Evolutionary conservation across 208 protist species (phyloP).

Genomic region (Trypanosoma vivax): DNA sequence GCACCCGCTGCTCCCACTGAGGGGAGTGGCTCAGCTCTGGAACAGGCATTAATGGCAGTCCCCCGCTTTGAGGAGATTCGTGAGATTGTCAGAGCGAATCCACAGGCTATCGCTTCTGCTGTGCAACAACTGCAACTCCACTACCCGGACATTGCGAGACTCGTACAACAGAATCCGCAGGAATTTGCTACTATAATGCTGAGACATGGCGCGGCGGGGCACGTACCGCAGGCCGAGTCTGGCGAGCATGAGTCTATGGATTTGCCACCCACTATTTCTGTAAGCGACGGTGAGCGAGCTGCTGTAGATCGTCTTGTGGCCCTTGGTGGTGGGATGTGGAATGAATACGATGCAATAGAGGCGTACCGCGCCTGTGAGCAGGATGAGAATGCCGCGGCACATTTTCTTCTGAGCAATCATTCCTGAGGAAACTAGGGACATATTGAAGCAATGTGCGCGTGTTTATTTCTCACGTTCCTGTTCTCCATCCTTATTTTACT

Average conservation of each 20-base stretch:
- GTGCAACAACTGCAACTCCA: constrained; percentile 61
- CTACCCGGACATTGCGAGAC: constrained; percentile 57
- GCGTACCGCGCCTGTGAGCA: constrained; percentile 63
- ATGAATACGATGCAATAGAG: constrained; percentile 49
- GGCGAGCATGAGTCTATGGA: background rate
- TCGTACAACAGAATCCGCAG: constrained; percentile 56
- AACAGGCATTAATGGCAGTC: constrained; percentile 42
- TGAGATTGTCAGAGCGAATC: constrained; percentile 50
- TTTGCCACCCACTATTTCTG: background rate
- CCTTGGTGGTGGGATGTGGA: constrained; percentile 78
- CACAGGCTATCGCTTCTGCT: constrained; percentile 39
- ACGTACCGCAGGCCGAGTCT: background rate
- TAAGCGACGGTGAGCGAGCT: constrained; percentile 39
- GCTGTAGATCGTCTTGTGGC: constrained; percentile 62
- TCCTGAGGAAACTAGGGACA: constrained; percentile 16
- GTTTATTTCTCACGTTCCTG: constrained; percentile 22
- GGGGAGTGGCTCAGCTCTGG: constrained; percentile 16
- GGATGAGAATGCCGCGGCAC: constrained; percentile 75
- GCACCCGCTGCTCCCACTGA: too few relatives aligned
- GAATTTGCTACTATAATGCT: constrained; percentile 70
- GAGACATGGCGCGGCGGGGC: constrained; percentile 14
- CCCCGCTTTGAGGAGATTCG: constrained; percentile 76
- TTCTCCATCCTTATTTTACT: background rate
- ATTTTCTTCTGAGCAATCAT: constrained; percentile 63
- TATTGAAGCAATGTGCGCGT: constrained; percentile 30